Percentiles rank a stretch among this genome's conserved stretches.
Conservation (phyloP, 495 filamentous ascomycete genomes). For the Penicillium canariense region DNA sequence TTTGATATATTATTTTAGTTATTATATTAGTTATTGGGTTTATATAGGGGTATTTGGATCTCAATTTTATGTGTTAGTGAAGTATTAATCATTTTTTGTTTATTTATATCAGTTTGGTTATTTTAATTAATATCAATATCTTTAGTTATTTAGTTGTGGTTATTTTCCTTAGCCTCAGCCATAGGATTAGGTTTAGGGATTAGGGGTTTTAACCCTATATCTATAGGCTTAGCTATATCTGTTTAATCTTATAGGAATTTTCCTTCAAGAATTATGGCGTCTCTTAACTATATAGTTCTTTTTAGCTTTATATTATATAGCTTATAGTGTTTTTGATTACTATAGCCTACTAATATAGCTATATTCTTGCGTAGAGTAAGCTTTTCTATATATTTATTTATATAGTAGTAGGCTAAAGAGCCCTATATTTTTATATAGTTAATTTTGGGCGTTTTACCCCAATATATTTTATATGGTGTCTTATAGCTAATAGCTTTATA, state of each 20-base stretch:
- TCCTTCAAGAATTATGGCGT: neutral
- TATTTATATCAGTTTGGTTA: no score
- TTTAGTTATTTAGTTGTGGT: no score
- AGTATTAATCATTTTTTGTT: no score
- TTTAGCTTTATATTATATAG: neutral
- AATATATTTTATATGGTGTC: neutral
- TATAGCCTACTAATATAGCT: neutral
- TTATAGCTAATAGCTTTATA: neutral
- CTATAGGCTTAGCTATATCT: neutral
- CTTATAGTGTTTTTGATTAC: neutral
- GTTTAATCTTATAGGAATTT: neutral
- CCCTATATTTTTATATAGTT: neutral
- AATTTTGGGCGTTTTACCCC: neutral
- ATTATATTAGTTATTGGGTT: neutral
- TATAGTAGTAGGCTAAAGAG: neutral
- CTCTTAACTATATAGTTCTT: neutral
- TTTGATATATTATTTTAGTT: neutral
- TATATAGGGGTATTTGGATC: neutral
- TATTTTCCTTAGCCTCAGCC: no score
- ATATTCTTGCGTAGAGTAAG: neutral
- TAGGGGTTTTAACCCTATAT: neutral
- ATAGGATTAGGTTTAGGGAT: neutral
- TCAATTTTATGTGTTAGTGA: neutral
- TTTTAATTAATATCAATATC: no score
- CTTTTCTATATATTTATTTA: neutral